These are phyloP conservation scores for Yamagishiella unicocca DNA, from an alignment of 139 green algal genomes.

Conservation along the genomic window DNA sequence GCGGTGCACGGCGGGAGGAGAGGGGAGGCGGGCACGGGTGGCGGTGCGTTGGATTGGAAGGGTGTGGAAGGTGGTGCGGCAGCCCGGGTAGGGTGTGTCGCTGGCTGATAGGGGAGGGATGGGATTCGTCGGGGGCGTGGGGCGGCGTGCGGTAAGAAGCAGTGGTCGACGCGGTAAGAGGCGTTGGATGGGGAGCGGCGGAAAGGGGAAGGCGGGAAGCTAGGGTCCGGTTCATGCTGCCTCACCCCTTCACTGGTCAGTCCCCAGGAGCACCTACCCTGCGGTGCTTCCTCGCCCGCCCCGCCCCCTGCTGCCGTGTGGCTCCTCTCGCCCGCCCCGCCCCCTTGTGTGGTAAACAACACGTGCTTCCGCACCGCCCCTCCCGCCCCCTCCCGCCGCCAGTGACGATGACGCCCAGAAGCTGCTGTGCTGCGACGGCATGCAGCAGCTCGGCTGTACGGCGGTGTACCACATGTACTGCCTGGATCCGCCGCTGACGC, in stretches of 20 bases:
- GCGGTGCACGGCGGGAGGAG: no score
- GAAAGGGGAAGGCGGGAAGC: not conserved
- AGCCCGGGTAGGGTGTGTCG: no score
- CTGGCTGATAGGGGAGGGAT: no score
- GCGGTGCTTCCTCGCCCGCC: not conserved
- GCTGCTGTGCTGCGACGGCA: slow-evolving; percentile 76
- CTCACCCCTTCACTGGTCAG: not conserved
- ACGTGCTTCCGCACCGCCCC: not conserved
- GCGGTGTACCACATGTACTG: slow-evolving; percentile 74
- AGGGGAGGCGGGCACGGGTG: no score
- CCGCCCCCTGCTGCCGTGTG: no score
- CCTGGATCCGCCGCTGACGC: slow-evolving; percentile 70
- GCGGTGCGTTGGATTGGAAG: no score
- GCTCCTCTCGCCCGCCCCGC: not conserved
- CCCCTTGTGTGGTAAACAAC: no score
- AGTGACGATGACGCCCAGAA: slow-evolving; percentile 55
- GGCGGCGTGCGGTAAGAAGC: no score
- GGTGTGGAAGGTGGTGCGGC: no score
- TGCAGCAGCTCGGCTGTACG: slow-evolving; percentile 55
- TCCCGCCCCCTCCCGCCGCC: not conserved
- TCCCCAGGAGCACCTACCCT: not conserved
- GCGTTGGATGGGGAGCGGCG: not conserved
- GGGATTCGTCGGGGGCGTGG: no score
- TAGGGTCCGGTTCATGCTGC: no score
- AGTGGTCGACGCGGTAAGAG: no score